These are phyloP conservation scores for Hypoxylon fuscum DNA, from an alignment of 495 filamentous ascomycete genomes.

Conservation along the genomic window DNA sequence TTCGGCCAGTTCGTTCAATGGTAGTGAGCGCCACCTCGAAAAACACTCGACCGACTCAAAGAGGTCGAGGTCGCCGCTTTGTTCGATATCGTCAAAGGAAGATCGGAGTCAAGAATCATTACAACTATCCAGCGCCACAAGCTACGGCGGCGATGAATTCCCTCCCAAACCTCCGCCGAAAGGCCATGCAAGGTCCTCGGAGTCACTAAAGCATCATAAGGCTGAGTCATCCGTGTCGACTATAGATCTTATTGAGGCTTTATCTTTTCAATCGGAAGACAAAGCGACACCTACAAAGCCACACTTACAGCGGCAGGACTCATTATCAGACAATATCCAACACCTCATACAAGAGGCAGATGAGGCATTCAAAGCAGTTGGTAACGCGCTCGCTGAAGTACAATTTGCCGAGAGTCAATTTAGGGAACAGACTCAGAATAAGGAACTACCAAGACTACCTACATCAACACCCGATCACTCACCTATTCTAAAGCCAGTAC, in stretches of 20 bases:
- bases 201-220: conserved; percentile 14
- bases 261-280: conserved; percentile 34
- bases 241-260: conserved; percentile 38
- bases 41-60: conserved; percentile 30
- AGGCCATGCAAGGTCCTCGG: conserved; percentile 17
- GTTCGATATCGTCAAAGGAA: conserved; percentile 42
- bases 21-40: conserved; percentile 47
- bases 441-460: conserved; percentile 26
- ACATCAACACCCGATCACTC: conserved; percentile 34
- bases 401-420: conserved; percentile 22
- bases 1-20: conserved; percentile 59
- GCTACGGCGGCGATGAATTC: conserved; percentile 34
- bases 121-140: conserved; percentile 36
- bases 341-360: conserved; percentile 58
- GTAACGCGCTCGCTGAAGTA: conserved; percentile 46
- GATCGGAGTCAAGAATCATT: conserved; percentile 34
- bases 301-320: conserved; percentile 22
- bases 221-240: conserved; percentile 27
- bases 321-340: conserved; percentile 44
- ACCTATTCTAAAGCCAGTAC: conserved; percentile 28
- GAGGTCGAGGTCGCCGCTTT: conserved; percentile 43
- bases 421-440: conserved; percentile 1
- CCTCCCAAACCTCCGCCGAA: conserved; percentile 25
- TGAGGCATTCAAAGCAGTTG: conserved; percentile 52
- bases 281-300: conserved; percentile 38